Conservation (phyloP, 805 yeast species). For the Lipomyces anomalus region DNA sequence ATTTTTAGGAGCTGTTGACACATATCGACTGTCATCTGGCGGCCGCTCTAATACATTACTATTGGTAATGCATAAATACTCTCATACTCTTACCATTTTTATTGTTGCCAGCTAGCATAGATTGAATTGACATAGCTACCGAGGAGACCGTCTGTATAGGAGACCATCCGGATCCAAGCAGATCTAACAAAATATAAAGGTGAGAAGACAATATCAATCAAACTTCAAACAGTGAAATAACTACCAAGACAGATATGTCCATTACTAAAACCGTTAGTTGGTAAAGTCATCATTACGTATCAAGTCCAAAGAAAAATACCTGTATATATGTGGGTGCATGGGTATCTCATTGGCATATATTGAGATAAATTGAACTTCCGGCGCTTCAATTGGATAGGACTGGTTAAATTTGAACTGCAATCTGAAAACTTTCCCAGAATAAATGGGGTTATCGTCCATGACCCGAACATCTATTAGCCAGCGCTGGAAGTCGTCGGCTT, state of each 20-base stretch:
- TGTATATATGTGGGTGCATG: constrained; percentile 66
- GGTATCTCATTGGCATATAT: constrained; percentile 42
- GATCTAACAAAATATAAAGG: constrained; percentile 29
- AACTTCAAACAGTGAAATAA: constrained; percentile 2
- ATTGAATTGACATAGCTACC: constrained; percentile 51
- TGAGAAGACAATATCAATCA: not conserved
- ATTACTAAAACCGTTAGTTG: constrained; percentile 32
- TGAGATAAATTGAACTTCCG: constrained; percentile 49
- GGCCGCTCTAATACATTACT: constrained; percentile 42
- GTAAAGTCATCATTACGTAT: not conserved
- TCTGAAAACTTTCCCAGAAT: constrained; percentile 37
- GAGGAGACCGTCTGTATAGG: constrained; percentile 47
- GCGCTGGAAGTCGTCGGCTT: constrained; percentile 33
- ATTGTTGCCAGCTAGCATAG: constrained; percentile 52
- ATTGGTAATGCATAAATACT: constrained; percentile 4
- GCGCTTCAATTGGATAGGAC: constrained; percentile 55
- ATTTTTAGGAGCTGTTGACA: constrained; percentile 48
- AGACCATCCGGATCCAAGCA: constrained; percentile 62
- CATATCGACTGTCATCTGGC: constrained; percentile 49
- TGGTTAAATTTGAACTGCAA: constrained; percentile 41
- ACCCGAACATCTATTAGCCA: constrained; percentile 40
- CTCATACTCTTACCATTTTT: constrained; percentile 26
- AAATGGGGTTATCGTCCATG: constrained; percentile 36
- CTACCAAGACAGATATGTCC: constrained; percentile 66
- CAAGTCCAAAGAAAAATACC: constrained; percentile 29